Evolutionary conservation across 2,329 filamentous ascomycete genomes (phyloP).

Genomic region (Diaporthe humulicola): DNA sequence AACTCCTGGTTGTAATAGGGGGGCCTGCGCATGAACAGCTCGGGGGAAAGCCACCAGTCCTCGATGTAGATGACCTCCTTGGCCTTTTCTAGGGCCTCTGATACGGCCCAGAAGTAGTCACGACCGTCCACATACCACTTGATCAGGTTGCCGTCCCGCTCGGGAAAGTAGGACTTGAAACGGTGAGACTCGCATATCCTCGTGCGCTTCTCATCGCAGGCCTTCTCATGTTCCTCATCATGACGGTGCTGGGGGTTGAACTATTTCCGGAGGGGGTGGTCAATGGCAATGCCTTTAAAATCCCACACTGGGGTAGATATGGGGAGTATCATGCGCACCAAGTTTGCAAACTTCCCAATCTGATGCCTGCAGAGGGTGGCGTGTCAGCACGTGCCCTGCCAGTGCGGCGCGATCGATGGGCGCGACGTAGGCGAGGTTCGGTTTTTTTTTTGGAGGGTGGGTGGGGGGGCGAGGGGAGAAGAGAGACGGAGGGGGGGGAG

Average conservation of each 20-base stretch:
- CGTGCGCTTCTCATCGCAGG: conserved; percentile 83
- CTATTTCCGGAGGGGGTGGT: conserved; percentile 48
- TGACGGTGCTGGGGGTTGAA: conserved; percentile 92
- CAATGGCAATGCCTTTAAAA: background rate
- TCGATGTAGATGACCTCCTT: conserved; percentile 95
- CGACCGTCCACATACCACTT: conserved; percentile 99
- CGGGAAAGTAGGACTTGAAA: conserved; percentile 91
- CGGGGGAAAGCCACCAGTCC: conserved; percentile 97
- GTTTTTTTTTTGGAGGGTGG: too few relatives aligned
- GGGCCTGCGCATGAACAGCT: conserved; percentile 87
- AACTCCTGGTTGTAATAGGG: conserved; percentile 87
- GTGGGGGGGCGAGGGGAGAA: background rate
- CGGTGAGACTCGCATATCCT: conserved; percentile 80
- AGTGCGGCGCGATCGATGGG: too few relatives aligned
- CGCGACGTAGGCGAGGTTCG: background rate
- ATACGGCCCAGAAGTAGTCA: conserved; percentile 96
- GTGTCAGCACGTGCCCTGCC: conserved; percentile 22
- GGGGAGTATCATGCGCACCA: conserved; percentile 59
- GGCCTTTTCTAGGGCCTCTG: conserved; percentile 87
- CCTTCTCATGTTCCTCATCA: conserved; percentile 91
- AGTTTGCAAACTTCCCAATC: conserved; percentile 73
- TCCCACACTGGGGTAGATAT: background rate
- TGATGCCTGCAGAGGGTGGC: conserved; percentile 57
- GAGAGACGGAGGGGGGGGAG: conserved; percentile 12
- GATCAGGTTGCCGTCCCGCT: conserved; percentile 84